Evolutionary conservation across 352 stramenopile genomes (phyloP).

Genomic region (Phytophthora pini): DNA sequence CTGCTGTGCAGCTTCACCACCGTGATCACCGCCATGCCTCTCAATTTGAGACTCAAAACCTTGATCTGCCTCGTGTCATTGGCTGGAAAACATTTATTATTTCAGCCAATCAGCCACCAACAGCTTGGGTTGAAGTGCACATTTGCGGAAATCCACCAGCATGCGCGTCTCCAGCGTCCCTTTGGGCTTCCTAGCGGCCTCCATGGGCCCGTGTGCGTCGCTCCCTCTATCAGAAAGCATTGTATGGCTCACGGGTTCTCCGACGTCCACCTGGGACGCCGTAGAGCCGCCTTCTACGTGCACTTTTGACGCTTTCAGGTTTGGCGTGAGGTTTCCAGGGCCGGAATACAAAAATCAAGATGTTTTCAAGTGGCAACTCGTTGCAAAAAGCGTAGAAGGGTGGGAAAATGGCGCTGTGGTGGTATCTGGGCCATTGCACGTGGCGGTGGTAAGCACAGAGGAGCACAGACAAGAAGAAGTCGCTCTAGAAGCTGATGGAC

Average conservation of each 20-base stretch:
- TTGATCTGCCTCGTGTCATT: not conserved
- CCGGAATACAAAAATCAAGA: slow-evolving; percentile 18
- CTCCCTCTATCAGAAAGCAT: not conserved
- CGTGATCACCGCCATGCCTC: slow-evolving; percentile 32
- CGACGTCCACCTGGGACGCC: slow-evolving; percentile 6
- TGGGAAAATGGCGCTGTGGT: slow-evolving; percentile 19
- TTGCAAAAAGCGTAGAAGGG: slow-evolving; percentile 24
- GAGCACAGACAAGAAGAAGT: not conserved
- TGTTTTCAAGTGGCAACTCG: slow-evolving; percentile 38
- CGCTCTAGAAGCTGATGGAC: not conserved
- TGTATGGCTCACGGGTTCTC: slow-evolving; percentile 11
- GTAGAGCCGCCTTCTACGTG: slow-evolving; percentile 15
- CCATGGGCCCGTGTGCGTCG: not conserved
- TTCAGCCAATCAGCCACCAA: slow-evolving; percentile 27
- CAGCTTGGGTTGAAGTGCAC: slow-evolving; percentile 29
- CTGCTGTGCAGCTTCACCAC: slow-evolving; percentile 31
- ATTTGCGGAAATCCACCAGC: slow-evolving; percentile 14
- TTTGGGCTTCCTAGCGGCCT: slow-evolving; percentile 14
- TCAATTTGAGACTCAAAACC: slow-evolving; percentile 1
- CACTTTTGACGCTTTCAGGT: slow-evolving; percentile 42
- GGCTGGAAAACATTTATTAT: slow-evolving; percentile 1
- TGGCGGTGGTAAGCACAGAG: not conserved
- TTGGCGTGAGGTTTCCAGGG: slow-evolving; percentile 31
- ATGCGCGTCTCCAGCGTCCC: slow-evolving; percentile 8
- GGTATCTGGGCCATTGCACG: slow-evolving; percentile 13